phyloP scores from a whole-genome alignment of 257 asterid genomes.

The Knoxia roxburghii region DNA sequence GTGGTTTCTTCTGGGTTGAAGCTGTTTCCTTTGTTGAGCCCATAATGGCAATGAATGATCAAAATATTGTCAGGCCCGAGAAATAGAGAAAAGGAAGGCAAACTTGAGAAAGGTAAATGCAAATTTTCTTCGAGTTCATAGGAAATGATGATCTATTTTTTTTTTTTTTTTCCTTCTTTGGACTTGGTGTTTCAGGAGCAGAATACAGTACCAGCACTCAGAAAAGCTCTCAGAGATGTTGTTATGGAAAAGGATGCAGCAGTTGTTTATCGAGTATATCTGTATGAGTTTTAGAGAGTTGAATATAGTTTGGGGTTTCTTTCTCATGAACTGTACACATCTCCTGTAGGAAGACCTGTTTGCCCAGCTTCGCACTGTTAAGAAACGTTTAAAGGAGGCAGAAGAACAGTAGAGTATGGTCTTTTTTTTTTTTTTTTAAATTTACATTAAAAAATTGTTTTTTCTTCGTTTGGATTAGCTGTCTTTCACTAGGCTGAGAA shows the following conservation, averaged over 20 bases:
- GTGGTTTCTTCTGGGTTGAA: constrained; percentile 8
- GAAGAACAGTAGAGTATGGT: constrained; percentile 96
- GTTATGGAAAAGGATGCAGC: constrained; percentile 99
- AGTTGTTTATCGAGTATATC: constrained; percentile 83
- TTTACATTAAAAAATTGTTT: constrained; percentile 13
- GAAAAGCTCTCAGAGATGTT: constrained; percentile 92
- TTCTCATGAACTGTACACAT: constrained; percentile 20
- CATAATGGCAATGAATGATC: background rate
- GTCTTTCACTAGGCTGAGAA: constrained; percentile 75
- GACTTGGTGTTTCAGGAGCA: constrained; percentile 89
- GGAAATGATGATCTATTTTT: too few relatives aligned
- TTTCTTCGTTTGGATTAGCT: constrained; percentile 13
- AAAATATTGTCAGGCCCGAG: constrained; percentile 67
- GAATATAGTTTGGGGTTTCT: constrained; percentile 11
- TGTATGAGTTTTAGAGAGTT: constrained; percentile 17
- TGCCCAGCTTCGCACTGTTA: constrained; percentile 88
- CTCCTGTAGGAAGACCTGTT: constrained; percentile 86
- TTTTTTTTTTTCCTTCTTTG: too few relatives aligned
- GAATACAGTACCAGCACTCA: constrained; percentile 70
- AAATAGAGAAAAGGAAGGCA: constrained; percentile 94
- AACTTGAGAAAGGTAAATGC: constrained; percentile 94
- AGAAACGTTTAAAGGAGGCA: constrained; percentile 86
- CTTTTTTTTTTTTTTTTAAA: constrained; percentile 10
- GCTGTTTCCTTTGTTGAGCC: constrained; percentile 2
- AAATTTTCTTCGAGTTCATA: too few relatives aligned